Base-by-base conservation (phyloP, 2,329 filamentous ascomycete species). In the Trichothecium roseum region DNA sequence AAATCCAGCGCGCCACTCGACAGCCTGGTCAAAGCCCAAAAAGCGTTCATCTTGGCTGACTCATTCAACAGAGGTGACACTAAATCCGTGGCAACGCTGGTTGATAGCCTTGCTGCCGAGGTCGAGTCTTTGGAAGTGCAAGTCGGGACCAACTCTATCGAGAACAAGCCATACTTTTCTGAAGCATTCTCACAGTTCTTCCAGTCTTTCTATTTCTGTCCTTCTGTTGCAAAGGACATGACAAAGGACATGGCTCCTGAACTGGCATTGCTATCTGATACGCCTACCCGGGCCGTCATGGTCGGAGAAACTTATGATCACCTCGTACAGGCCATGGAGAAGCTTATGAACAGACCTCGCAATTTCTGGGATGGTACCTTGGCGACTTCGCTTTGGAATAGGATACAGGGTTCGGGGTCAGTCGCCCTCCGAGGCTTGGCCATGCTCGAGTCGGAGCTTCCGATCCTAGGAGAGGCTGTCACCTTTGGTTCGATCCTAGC, bases 371-470 rank as follows among this genome's bases (percentile, higher is more conserved):
- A 63, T 35, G 62, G 63, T 14, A 59, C 55, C 34, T 51, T 66
- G 30, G 41, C 53, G 3, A 43, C 50, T 13, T 66, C 68, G 1
- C 48, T 84, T 4, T 59, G 84, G 45, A 59, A 62, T 12, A 77
- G 69, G 44, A 55, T 81, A 32, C 60, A 68, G 34, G 57, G 54
- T 2, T 53, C 78, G 14, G 57, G 59, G 10, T 60, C 66, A 17
- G 72, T 78, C 1, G 70, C 62, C 31, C 58, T 86, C 28, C 68
- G 68, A 31, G 73, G 76, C 29, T 58, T 86, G 32, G 65, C 71
- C 30, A 63, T 81, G 14, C 62, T 86, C 1, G 77, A 83, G 52
- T 61, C 65, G 2, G 81, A 86, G 48, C 57, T 84, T 34, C 74
- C 76, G 8, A 60, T 71, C 3, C 59, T 84, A 40, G 74, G 73